Conservation (phyloP, 257 asterid genomes). For the Capsicum chinense region DNA sequence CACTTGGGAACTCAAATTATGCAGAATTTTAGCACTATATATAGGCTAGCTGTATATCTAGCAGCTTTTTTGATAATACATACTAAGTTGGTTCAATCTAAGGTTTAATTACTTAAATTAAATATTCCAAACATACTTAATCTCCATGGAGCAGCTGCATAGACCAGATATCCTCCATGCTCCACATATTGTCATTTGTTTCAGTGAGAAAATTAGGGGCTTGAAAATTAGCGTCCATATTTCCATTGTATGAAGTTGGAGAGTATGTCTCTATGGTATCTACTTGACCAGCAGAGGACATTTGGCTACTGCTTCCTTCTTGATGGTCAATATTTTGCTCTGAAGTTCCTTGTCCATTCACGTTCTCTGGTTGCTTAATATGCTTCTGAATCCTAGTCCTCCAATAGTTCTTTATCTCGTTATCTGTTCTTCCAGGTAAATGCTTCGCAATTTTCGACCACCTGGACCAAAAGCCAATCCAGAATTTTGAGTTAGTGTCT, state of each 20-base stretch:
- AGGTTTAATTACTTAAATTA: conserved; percentile 8
- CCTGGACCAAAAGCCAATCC: conserved; percentile 33
- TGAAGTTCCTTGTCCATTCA: conserved; percentile 47
- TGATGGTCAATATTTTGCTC: conserved; percentile 42
- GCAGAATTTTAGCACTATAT: neutral
- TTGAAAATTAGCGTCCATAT: conserved; percentile 52
- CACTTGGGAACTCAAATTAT: conserved; percentile 14
- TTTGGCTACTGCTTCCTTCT: conserved; percentile 68
- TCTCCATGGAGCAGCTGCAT: conserved; percentile 72
- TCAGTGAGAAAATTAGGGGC: conserved; percentile 51
- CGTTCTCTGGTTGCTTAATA: conserved; percentile 43
- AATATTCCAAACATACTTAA: conserved; percentile 18
- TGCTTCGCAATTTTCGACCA: conserved; percentile 98
- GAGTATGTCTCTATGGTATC: conserved; percentile 69
- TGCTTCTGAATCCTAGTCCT: conserved; percentile 92
- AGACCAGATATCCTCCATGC: conserved; percentile 93
- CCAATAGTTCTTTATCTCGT: conserved; percentile 91
- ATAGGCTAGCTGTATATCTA: conserved; percentile 23
- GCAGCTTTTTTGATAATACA: neutral
- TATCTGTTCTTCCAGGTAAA: conserved; percentile 90
- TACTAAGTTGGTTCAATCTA: conserved; percentile 29
- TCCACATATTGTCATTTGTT: conserved; percentile 72
- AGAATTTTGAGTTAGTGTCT: neutral
- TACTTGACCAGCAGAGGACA: conserved; percentile 42
- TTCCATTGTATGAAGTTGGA: conserved; percentile 55